Evolutionary conservation across 345 rosid species (phyloP).

Genomic region (Euphorbia lathyris): DNA sequence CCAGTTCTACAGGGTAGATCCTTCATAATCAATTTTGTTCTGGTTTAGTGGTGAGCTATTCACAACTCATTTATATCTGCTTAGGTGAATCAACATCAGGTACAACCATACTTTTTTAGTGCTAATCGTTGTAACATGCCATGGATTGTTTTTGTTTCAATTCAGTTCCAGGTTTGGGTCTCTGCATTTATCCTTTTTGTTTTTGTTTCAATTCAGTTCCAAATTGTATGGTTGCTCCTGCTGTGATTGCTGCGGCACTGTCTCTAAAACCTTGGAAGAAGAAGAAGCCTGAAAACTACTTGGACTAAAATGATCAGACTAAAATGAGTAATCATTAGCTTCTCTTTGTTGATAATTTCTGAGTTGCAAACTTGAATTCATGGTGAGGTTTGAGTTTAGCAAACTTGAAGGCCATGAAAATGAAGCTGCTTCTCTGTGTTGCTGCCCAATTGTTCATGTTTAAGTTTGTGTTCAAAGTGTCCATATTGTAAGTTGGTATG

Average conservation of each 20-base stretch:
- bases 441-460: conserved; percentile 31
- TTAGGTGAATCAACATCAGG: no score
- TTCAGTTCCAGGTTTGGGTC: no score
- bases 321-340: conserved; percentile 35
- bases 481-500: conserved; percentile 16
- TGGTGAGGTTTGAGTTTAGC: conserved; percentile 56
- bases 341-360: conserved; percentile 56
- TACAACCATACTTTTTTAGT: no score
- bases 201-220: no score
- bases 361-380: conserved; percentile 88
- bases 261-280: conserved; percentile 48
- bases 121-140: no score
- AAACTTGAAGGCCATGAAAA: conserved; percentile 61
- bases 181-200: no score
- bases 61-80: no score
- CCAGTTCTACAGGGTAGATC: no score
- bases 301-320: conserved; percentile 26
- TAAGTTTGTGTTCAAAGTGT: conserved; percentile 30
- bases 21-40: no score
- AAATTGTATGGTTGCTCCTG: conserved; percentile 78
- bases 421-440: conserved; percentile 27
- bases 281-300: conserved; percentile 47
- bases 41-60: no score
- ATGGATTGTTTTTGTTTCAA: no score
- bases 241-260: conserved; percentile 34